Base-by-base conservation (phyloP, 257 asterid species). In the Solanum phureja region DNA sequence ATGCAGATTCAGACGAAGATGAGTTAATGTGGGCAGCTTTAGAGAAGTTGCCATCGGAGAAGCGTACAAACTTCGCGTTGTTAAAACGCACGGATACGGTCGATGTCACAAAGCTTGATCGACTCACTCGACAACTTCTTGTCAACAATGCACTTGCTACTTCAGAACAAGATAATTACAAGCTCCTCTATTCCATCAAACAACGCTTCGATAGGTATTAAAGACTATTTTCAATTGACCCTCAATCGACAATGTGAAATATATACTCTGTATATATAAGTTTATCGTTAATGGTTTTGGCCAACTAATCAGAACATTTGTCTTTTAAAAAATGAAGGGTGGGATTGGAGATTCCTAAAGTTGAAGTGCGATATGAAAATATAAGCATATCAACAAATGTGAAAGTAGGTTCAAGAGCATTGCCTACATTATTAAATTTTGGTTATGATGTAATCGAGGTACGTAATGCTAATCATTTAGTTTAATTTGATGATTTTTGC, bases 1-100 rank as follows among this genome's bases (percentile, higher is more conserved):
- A 93, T 88, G 96, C 95, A 10, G 94, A 95, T 37, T 34, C 86
- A 87, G 98, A 96, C 84, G 97, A 96, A 84, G 91, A 89, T 89
- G 98, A 96, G 89, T 94, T 96, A 14, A 83, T 87, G 2, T 93
- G 96, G 96, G 99, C 97, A 87, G 98, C 97, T 74, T 29, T 94
- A 64, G 98, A 96, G 96, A 92, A 95, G 46, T 87, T 96, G 3
- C 99, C 99, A 40, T 88, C 97, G 49, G 89, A 52, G 89, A 91
- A 91, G 83, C 91, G 95, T 0, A n/a, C 91, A 7, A 95, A 92
- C 73, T 88, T 86, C 79, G 94, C 94, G 0, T 71, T 95, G 68
- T 16, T 95, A 84, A 84, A 92, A 83, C 93, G 93, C 27, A 71
- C 93, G 0, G 96, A 93, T 74, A 79, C 95, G 0, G 86, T 96